Evolutionary conservation across 345 rosid species (phyloP).

Genomic region (Bruguiera sexangula): DNA sequence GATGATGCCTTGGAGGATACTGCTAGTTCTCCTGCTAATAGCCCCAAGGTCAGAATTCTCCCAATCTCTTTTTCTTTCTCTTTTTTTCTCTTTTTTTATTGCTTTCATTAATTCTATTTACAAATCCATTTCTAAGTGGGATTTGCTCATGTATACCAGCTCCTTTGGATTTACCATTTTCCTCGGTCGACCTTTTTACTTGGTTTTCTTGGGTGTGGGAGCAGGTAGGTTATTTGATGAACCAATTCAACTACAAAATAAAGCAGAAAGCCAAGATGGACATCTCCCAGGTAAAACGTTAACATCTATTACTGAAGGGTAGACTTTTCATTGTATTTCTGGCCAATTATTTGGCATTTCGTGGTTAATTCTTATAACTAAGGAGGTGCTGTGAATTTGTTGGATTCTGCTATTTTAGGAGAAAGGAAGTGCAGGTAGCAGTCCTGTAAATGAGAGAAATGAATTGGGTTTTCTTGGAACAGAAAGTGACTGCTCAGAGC

Average conservation of each 20-base stretch:
- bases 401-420: constrained; percentile 19
- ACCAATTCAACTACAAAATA: constrained; percentile 29
- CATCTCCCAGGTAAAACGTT: constrained; percentile 19
- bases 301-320: not conserved
- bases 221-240: constrained; percentile 28
- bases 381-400: not conserved
- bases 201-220: not conserved
- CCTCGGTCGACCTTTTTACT: not conserved
- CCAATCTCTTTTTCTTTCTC: not conserved
- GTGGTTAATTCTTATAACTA: not conserved
- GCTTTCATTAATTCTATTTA: not conserved
- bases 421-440: constrained; percentile 14
- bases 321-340: not conserved
- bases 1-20: constrained; percentile 61
- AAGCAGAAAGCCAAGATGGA: constrained; percentile 20
- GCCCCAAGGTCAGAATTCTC: constrained; percentile 39
- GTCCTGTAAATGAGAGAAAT: constrained; percentile 13
- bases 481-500: constrained; percentile 36
- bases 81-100: not conserved
- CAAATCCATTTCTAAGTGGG: not conserved
- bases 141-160: not conserved
- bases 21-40: constrained; percentile 50
- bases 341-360: not conserved
- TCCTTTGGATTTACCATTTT: not conserved
- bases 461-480: constrained; percentile 21